These are phyloP conservation scores for Conringia planisiliqua DNA, from an alignment of 345 rosid genomes.

Conservation along the genomic window DNA sequence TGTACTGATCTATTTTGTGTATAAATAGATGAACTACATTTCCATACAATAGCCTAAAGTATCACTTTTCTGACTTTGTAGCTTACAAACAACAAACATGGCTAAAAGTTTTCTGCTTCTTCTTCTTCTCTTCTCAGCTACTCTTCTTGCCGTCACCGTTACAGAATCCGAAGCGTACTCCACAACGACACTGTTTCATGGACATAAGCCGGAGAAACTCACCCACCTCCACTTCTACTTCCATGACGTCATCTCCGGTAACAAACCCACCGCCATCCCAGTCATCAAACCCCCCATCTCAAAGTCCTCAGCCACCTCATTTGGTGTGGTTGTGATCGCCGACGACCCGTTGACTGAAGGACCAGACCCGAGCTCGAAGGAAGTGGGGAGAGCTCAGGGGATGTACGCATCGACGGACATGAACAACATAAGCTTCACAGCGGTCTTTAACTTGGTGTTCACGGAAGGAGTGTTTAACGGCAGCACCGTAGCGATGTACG, in stretches of 20 bases:
- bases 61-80: not conserved
- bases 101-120: not conserved
- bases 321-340: constrained; percentile 46
- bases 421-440: constrained; percentile 32
- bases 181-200: constrained; percentile 13
- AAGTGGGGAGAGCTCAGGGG: constrained; percentile 59
- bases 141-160: constrained; percentile 11
- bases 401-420: constrained; percentile 42
- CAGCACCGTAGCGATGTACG: constrained; percentile 47
- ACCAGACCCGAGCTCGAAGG: constrained; percentile 42
- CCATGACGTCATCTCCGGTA: constrained; percentile 50
- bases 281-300: constrained; percentile 35
- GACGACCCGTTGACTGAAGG: constrained; percentile 51
- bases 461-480: constrained; percentile 59
- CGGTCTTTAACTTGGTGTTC: constrained; percentile 55
- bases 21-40: not conserved
- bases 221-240: constrained; percentile 58
- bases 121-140: not conserved
- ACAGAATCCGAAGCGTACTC: constrained; percentile 29
- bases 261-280: constrained; percentile 39
- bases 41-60: not conserved
- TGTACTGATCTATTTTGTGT: not conserved
- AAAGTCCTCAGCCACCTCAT: constrained; percentile 33
- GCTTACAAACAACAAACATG: constrained; percentile 10
- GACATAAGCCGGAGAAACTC: constrained; percentile 38